Base-by-base conservation (phyloP, 345 rosid genomes). In the Bruguiera gymnorhiza region DNA sequence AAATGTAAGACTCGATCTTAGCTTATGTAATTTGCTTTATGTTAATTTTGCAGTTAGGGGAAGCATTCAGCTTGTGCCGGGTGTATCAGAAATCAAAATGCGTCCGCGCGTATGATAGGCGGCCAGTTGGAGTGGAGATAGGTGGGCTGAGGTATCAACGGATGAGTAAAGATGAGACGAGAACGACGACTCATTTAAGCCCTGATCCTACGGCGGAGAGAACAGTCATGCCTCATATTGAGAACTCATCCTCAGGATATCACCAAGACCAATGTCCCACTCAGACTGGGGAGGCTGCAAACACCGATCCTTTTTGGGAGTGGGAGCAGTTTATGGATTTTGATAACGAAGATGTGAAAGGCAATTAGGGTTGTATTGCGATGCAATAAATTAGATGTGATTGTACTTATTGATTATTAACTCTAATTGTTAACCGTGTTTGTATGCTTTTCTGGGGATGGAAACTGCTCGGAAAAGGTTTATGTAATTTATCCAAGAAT, bases 1-100 rank as follows among this genome's bases (percentile, higher is more conserved):
- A 37, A 37, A 39, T 11, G 11, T 39, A 43, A 13, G 50, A 15
- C 16, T 43, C 50, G 15, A 3, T 15, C 6, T 43, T 43, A 43
- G 50, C 50, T 15, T 39, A 39, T 10, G 43, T 39, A 11, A 39
- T 39, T 13, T 11, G 50, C 50, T 43, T 3, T 43, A 13, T 3
- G 50, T 43, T 43, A 13, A 43, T 26, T 57, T 61, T 59, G 48
- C 79, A 80, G 87, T 29, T 66, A 26, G 73, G 79, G 62, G 79
- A 81, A 55, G 86, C 81, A 62, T 83, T 79, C 70, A 81, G 86
- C 50, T 26, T 83, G 55, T 83, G 89, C 69, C 83, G 86, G 9
- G 69, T 85, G 51, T 83, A 77, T 66, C 77, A 79, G 66, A 79
- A 73, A 68, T 70, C 83, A 29, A 79, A 83, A 67, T 70, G 74